Conservation (phyloP, 805 yeast species). For the Isabelozyma pseudorhagii region DNA sequence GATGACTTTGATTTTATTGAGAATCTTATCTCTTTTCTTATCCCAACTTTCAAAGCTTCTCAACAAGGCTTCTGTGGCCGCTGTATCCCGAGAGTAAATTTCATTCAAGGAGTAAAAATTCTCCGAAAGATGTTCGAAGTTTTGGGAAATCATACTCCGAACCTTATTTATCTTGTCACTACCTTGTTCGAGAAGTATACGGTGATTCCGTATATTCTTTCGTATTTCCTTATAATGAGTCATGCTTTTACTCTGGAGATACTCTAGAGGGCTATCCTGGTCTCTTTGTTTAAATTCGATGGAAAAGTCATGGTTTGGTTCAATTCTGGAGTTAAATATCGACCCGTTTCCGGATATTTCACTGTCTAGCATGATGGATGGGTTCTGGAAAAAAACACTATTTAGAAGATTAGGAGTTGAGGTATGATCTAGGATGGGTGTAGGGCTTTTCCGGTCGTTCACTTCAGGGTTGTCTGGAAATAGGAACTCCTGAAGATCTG, state of each 20-base stretch:
- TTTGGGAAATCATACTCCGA: conserved; percentile 23
- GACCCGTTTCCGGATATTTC: neutral
- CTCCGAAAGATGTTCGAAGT: conserved; percentile 39
- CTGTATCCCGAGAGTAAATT: conserved; percentile 38
- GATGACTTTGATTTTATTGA: conserved; percentile 34
- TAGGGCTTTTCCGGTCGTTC: neutral
- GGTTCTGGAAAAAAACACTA: conserved; percentile 16
- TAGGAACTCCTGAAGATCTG: neutral
- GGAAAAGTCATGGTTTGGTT: neutral
- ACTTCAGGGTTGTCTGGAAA: neutral
- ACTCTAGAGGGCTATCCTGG: conserved; percentile 9
- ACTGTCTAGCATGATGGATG: conserved; percentile 9
- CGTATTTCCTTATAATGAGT: conserved; percentile 15
- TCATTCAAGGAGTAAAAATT: conserved; percentile 44
- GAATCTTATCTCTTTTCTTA: conserved; percentile 26
- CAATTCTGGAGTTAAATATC: neutral
- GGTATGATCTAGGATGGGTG: neutral
- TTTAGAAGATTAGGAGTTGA: conserved; percentile 8
- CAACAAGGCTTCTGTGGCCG: conserved; percentile 20
- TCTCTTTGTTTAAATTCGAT: neutral
- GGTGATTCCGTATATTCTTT: conserved; percentile 21
- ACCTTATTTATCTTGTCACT: conserved; percentile 25
- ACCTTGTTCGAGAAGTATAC: conserved; percentile 26
- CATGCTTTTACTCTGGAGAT: conserved; percentile 8
- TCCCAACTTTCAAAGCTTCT: conserved; percentile 41